Evolutionary conservation across 1,284 basidiomycete genomes (phyloP), one percentile per base, ranked within the genome.

Genomic region (Lentinus polychrous): DNA sequence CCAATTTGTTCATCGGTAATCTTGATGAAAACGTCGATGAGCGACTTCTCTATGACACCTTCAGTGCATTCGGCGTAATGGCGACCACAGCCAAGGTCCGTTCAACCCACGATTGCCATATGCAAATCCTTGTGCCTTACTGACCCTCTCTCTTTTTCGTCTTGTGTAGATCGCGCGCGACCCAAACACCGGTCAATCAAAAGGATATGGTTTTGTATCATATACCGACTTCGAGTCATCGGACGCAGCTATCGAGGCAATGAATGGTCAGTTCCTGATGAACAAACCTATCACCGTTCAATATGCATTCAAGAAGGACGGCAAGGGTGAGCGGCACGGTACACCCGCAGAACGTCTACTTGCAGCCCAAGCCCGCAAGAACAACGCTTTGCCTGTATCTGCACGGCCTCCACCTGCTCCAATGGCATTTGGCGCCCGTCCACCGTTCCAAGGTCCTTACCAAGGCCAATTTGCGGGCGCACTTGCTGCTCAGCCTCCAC

Each of bases 301-400:
- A 66, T 98, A 96, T 64, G 95, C 95, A 3, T 95, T 97, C 78
- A 98, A 98, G 69, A 98, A 98, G 72, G 96, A 99, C 60, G 92
- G 91, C 48, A 97, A 98, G 66, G 94, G 94, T 52, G 95, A 99
- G 67, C 81, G 94, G 14, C 96, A 99, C 61, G 96, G 95, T 33
- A 96, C 94, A 3, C 76, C 89, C 17, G 94, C 96, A 2, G 95
- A 99, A 69, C 85, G 95, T 52, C 78, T 98, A 40, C 81, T 99
- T 55, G 94, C 95, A 1, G 85, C 91, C 1, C 94, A 98, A 67
- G 95, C 96, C 35, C 81, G 93, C 58, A 95, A 95, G 68, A 94
- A 95, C 67, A 93, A 93, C 55, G 90, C 90, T 1, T 72, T 93
- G 1, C 91, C 91, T 2, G 78, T 81, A 45, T 73, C 74, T 33